Evolutionary conservation across 176 grass and related monocot genomes (phyloP), one percentile per base, ranked within the genome.

Genomic region (Oryza longistaminata): DNA sequence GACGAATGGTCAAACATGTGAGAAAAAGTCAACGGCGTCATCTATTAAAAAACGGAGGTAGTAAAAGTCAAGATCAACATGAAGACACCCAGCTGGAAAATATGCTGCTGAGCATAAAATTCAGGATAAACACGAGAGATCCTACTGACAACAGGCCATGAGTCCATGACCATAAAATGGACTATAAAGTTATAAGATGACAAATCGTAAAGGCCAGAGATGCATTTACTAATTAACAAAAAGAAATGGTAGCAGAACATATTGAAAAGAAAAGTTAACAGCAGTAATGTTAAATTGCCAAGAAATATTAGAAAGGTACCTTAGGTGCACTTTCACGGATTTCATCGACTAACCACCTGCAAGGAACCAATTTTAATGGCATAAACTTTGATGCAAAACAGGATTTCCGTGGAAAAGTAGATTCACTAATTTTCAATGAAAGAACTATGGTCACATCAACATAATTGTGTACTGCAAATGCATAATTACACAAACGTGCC

Each of bases 341-440:
- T 93, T 98, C 95, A 89, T 95, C 91, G 83, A 98, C 91, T 88
- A 98, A 91, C 95, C 95, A 98, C 83, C 93, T 98, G 79, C 43
- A 92, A 33, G 65, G 46, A 74, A 90, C 35, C 58, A 81, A 79
- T 27, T 66, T 42, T 72, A 60, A 24, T 15, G 45, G 67, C 16
- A 85, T 64, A 58, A 58, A 2, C 19, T 58, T 55, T 64, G 65
- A 72, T 65, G 29, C 29, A 58, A 89, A 77, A 78, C 78, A 25
- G 29, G 15, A 19, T 48, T 19, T 35, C 29, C 6, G 52, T 11
- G 48, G 21, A 53, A 74, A 71, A 43, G 3, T 24, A 50, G 50
- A 86, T 81, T 65, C 3, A n/a, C 43, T 19, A 33, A 61, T 61
- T 61, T 61, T 22, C 7, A 19, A 21, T 26, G 64, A 44, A 78